These are phyloP conservation scores for Pisolithus orientalis DNA, from an alignment of 768 basidiomycete species.

Conservation along the genomic window DNA sequence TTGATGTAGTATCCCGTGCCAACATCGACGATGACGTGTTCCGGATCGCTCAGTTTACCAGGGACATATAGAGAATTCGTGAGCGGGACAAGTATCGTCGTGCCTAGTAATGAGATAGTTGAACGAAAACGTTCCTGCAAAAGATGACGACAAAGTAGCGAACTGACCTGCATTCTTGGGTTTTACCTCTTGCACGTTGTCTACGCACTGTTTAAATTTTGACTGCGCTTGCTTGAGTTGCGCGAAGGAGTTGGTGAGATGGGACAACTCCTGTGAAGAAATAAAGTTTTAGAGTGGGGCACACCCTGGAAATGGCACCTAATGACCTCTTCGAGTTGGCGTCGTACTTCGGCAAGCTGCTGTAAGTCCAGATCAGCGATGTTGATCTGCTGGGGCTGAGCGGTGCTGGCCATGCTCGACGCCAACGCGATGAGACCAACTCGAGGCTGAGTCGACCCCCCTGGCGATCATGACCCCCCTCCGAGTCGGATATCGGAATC, in stretches of 20 bases:
- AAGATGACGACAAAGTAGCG: not conserved
- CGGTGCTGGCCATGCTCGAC: constrained; percentile 28
- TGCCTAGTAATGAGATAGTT: constrained; percentile 44
- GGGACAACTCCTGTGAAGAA: constrained; percentile 72
- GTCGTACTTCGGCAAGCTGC: constrained; percentile 84
- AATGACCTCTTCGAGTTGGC: constrained; percentile 85
- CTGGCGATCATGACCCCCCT: no score
- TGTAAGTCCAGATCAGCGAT: constrained; percentile 77
- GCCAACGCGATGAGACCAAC: not conserved
- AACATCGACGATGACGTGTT: constrained; percentile 89
- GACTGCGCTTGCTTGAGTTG: constrained; percentile 91
- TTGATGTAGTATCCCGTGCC: constrained; percentile 96
- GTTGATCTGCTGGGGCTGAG: constrained; percentile 64
- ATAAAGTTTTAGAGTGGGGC: not conserved
- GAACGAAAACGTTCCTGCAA: not conserved
- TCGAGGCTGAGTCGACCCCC: no score
- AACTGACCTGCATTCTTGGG: constrained; percentile 54
- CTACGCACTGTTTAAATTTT: constrained; percentile 85
- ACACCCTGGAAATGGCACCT: not conserved
- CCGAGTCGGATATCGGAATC: no score
- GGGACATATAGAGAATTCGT: constrained; percentile 96
- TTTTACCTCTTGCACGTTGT: constrained; percentile 71
- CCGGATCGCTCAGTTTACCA: constrained; percentile 75
- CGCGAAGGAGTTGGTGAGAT: constrained; percentile 85
- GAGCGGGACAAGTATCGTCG: constrained; percentile 85